A percentile compares a stretch with the other conserved stretches of the same genome.
Evolutionary conservation across 108 stramenopile species (phyloP).

Genomic region (Skeletonema grethae): DNA sequence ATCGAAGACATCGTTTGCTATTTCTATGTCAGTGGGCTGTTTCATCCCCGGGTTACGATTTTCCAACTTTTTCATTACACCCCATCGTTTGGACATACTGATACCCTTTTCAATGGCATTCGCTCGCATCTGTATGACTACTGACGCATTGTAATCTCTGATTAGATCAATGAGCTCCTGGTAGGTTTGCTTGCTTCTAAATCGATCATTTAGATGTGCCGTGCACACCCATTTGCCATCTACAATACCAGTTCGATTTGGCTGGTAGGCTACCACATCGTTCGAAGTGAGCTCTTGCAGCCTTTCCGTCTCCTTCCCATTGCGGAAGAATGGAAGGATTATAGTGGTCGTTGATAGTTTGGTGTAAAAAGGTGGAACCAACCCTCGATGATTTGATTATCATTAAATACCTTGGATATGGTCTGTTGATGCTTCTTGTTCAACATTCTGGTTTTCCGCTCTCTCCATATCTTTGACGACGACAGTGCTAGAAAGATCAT

Average conservation of each 20-base stretch:
- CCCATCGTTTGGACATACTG: conserved; percentile 1
- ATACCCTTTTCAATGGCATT: neutral
- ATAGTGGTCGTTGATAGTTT: neutral
- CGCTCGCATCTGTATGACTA: too few species aligned
- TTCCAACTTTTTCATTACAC: neutral
- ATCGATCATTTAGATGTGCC: too few species aligned
- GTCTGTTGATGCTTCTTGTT: neutral
- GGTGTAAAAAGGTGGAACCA: neutral
- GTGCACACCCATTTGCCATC: too few species aligned
- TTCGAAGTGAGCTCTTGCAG: neutral
- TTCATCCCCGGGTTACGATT: neutral
- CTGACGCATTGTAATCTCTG: too few species aligned
- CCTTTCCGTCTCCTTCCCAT: neutral
- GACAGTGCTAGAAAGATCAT: too few species aligned
- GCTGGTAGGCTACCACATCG: neutral
- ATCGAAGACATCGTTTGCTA: neutral
- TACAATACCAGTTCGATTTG: neutral
- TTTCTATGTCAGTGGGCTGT: neutral
- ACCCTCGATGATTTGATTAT: conserved; percentile 6
- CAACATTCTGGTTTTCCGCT: too few species aligned
- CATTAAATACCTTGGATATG: neutral
- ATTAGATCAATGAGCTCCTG: too few species aligned
- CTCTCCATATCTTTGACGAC: too few species aligned
- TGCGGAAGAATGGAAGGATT: neutral
- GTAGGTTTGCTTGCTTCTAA: too few species aligned